Base-by-base conservation (phyloP, 345 rosid genomes). In the Leavenworthia alabamica region DNA sequence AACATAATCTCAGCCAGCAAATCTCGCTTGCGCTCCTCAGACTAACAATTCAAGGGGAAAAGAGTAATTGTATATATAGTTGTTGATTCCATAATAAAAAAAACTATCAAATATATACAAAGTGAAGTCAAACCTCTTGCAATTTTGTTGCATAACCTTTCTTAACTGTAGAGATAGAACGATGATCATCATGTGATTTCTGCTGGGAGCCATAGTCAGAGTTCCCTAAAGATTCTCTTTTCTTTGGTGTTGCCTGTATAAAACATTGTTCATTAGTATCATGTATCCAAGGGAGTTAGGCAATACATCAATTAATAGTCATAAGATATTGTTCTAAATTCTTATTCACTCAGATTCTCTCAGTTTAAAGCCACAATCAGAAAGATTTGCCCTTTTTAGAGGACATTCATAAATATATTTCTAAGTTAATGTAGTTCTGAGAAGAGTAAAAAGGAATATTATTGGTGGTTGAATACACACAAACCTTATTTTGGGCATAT, bases 401-500 rank as follows among this genome's bases (percentile, higher is more conserved):
- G 37, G 13, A 24, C 1, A 44, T 2, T 26, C 28, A 6, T 11
- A 22, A 20, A 14, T 20, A n/a, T n/a, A n/a, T n/a, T n/a, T n/a
- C n/a, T n/a, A 29, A 14, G 35, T 48, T 26, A 13, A 13, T 14
- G 11, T 24, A 48, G 55, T 8, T 3, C 36, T 14, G 36, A 49
- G 22, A 9, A 24, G 14, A 47, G 8, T 10, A 45, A 45, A 6
- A 22, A 22, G 7, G 28, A 8, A 20, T 11, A 33, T 56, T 16
- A 45, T 26, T 12, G 40, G n/a, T 28, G 37, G 23, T 46, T 31
- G 27, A 15, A 42, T 8, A 60, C 16, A 31, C 73, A 58, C 71
- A 35, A 74, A 93, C 99, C 95, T 81, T 89, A 56, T 78, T 83
- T 70, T 80, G 84, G 8, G 96, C 73, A 76, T 82, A 81, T 57